phyloP scores from a whole-genome alignment of 176 grass and related monocot genomes.

The Rhynchospora breviuscula region DNA sequence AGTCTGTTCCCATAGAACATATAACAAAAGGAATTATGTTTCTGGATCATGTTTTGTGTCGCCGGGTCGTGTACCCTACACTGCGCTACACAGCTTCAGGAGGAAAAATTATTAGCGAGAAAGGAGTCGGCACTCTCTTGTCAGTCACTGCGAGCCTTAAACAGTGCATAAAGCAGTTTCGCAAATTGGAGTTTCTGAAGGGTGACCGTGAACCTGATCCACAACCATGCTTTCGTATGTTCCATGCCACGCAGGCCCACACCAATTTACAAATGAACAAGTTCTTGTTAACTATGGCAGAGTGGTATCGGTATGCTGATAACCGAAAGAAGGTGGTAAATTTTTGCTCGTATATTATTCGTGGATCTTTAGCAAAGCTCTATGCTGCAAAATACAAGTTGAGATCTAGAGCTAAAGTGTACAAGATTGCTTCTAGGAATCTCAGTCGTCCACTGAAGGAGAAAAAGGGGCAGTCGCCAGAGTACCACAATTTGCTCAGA shows the following conservation, averaged over 20 bases:
- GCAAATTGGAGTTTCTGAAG: conserved; percentile 88
- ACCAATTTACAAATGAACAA: conserved; percentile 98
- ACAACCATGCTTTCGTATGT: conserved; percentile 97
- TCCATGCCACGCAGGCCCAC: conserved; percentile 93
- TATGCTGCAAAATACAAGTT: conserved; percentile 99
- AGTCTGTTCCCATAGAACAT: conserved; percentile 82
- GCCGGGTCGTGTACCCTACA: conserved; percentile 90
- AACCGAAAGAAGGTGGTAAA: conserved; percentile 97
- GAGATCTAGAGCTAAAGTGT: conserved; percentile 93
- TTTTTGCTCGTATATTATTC: conserved; percentile 92
- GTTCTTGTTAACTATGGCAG: conserved; percentile 71
- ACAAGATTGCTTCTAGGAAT: conserved; percentile 96
- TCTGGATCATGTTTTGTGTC: conserved; percentile 86
- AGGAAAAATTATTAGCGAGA: conserved; percentile 98
- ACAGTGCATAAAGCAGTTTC: conserved; percentile 89
- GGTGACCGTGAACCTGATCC: conserved; percentile 92
- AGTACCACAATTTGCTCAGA: conserved; percentile 90
- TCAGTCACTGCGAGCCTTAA: conserved; percentile 89
- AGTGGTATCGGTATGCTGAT: conserved; percentile 94
- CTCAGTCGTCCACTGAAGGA: conserved; percentile 92
- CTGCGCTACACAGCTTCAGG: conserved; percentile 82
- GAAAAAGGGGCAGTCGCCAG: conserved; percentile 88
- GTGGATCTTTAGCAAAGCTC: conserved; percentile 81
- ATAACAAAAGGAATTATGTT: conserved; percentile 99
- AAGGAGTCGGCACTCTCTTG: conserved; percentile 87